Evolutionary conservation across 2,329 filamentous ascomycete species (phyloP).

Genomic region (Grosmannia serpens): DNA sequence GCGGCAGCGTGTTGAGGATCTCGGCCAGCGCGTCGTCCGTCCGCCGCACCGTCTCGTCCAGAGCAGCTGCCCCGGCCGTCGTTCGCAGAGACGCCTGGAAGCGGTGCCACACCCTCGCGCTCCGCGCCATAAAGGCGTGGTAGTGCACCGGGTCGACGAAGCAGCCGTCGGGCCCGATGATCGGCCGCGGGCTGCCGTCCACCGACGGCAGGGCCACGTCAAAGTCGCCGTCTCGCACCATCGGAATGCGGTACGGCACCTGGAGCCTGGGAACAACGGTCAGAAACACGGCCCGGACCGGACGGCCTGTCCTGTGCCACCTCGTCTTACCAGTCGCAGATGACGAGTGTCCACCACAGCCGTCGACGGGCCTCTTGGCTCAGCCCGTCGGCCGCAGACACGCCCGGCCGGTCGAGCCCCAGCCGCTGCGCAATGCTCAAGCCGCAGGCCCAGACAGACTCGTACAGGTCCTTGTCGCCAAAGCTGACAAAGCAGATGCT

Average conservation of each 20-base stretch:
- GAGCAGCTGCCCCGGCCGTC: neutral
- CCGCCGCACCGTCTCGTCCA: neutral
- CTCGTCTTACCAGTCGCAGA: constrained; percentile 1
- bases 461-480: constrained; percentile 8
- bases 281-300: neutral
- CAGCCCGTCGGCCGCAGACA: neutral
- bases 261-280: neutral
- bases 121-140: neutral
- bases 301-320: neutral
- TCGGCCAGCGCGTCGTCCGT: neutral
- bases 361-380: neutral
- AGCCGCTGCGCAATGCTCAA: neutral
- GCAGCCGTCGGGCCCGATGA: neutral
- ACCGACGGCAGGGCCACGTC: neutral
- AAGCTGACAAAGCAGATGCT: neutral
- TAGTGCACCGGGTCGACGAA: neutral
- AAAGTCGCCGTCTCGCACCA: neutral
- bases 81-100: neutral
- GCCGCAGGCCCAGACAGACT: neutral
- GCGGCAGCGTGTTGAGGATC: neutral
- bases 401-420: neutral
- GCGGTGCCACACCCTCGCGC: neutral
- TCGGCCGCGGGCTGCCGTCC: neutral
- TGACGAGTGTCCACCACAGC: constrained; percentile 2
- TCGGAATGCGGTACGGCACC: neutral